phyloP scores from a whole-genome alignment of 495 filamentous ascomycete genomes.

The Aspergillus homomorphus region DNA sequence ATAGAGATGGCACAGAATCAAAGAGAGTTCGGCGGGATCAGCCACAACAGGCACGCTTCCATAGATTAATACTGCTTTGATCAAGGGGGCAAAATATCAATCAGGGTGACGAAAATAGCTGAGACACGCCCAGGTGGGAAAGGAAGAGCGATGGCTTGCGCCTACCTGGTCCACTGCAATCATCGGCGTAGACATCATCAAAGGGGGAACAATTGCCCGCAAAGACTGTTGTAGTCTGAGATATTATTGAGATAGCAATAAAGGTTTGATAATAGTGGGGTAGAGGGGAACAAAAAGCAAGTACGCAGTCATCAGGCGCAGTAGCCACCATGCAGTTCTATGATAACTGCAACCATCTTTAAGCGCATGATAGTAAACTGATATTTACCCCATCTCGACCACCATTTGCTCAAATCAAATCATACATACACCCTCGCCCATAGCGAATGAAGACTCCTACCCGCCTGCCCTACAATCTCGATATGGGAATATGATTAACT shows the following conservation, averaged over 20 bases:
- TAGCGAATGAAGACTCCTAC: neutral
- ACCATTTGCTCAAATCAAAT: neutral
- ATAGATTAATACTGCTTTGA: neutral
- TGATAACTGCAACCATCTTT: neutral
- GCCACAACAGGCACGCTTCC: neutral
- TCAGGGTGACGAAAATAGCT: constrained; percentile 1
- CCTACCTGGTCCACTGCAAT: neutral
- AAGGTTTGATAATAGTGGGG: neutral
- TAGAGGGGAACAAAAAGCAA: neutral
- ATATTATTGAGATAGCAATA: neutral
- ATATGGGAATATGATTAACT: neutral
- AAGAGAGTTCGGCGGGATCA: neutral
- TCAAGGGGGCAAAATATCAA: neutral
- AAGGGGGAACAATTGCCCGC: neutral
- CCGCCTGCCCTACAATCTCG: neutral
- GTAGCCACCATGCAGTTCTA: neutral
- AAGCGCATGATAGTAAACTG: neutral
- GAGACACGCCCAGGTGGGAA: neutral
- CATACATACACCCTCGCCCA: too few species aligned
- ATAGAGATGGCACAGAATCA: neutral
- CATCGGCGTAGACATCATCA: neutral
- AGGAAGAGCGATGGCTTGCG: neutral
- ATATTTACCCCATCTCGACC: neutral
- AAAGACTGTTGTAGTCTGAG: neutral
- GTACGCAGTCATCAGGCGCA: neutral